Base-by-base conservation (phyloP, 768 basidiomycete genomes). In the Kwoniella bestiolae region DNA sequence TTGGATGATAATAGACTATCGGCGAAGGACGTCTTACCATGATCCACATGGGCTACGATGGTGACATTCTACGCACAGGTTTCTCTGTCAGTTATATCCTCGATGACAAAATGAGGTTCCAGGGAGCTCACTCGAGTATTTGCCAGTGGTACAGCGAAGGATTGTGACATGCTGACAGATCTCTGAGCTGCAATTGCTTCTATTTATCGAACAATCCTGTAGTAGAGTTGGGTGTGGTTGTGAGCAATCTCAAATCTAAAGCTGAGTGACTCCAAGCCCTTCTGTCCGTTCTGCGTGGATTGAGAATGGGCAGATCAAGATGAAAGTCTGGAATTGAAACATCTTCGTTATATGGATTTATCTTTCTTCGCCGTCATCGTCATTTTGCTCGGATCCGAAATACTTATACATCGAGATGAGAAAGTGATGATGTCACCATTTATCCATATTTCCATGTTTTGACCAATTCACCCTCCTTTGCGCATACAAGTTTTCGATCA, bases 1-100 rank as follows among this genome's bases (percentile, higher is more conserved):
- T 98, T 98, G 23, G 95, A 93, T 1, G 95, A 94, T 35, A 99
- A 87, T 7, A 99, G 86, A 16, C 90, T 87, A 75, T 99, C 96
- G 87, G 96, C 94, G 62, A 81, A 78, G 2, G 77, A 78, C 2
- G 81, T 82, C 82, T 99, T 96, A 74, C 94, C 94, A 83, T 97
- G 94, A 80, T 97, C 93, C 60, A 78, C 79, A 58, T 79, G 80
- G 12, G 77, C 79, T 8, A 80, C 71, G n/a, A 80, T 77, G 32
- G 80, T 80, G 32, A 81, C 88, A 91, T 77, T 86, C 98, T 63
- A 92, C 92, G 81, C 90, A 93, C 80, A 91, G 93, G 72, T 91
- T 93, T 80, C 91, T 94, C 71, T 91, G 92, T 3, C 92, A 95
- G 82, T 94, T 94, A 80, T 91, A 94, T 56, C 91, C 94, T 3